Percentiles rank a stretch among this genome's conserved stretches.
These are phyloP conservation scores for Linnemannia elongata DNA, from an alignment of 192 early-diverging fungal genomes.

Conservation along the genomic window DNA sequence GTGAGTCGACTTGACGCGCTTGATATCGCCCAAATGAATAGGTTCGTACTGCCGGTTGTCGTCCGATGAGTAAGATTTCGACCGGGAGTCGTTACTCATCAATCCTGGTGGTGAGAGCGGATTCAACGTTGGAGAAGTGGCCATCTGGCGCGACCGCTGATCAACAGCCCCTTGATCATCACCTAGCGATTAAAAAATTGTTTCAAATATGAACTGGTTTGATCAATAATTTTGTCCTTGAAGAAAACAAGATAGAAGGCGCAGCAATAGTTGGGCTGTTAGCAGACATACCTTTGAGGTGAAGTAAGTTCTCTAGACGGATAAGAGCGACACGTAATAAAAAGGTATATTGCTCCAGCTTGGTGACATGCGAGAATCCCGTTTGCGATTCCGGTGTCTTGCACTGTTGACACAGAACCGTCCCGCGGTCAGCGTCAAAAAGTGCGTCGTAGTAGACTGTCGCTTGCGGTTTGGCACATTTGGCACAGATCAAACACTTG, in stretches of 20 bases:
- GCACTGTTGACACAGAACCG: constrained; percentile 69
- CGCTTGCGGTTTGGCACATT: constrained; percentile 64
- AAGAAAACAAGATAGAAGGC: not conserved
- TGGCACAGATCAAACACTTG: constrained; percentile 85
- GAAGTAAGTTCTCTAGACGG: constrained; percentile 83
- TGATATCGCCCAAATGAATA: constrained; percentile 68
- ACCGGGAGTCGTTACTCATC: constrained; percentile 57
- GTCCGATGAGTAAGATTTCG: constrained; percentile 63
- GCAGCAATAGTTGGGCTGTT: not conserved
- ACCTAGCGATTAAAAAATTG: constrained; percentile 18
- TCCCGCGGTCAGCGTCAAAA: constrained; percentile 59
- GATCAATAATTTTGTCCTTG: not conserved
- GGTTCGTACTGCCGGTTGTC: constrained; percentile 57
- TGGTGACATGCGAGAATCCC: constrained; percentile 81
- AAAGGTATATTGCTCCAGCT: constrained; percentile 93
- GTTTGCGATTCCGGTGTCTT: constrained; percentile 57
- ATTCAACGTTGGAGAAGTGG: constrained; percentile 20
- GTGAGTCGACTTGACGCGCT: constrained; percentile 70
- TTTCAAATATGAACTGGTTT: not conserved
- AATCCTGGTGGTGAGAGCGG: constrained; percentile 52
- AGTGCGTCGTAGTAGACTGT: constrained; percentile 66
- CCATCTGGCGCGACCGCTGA: constrained; percentile 22
- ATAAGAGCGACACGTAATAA: constrained; percentile 86
- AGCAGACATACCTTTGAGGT: constrained; percentile 57
- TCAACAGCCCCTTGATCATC: constrained; percentile 45